Evolutionary conservation across 1,139 yeast species (phyloP), one percentile per base, ranked within the genome.

Genomic region (Pneumocystis murina): DNA sequence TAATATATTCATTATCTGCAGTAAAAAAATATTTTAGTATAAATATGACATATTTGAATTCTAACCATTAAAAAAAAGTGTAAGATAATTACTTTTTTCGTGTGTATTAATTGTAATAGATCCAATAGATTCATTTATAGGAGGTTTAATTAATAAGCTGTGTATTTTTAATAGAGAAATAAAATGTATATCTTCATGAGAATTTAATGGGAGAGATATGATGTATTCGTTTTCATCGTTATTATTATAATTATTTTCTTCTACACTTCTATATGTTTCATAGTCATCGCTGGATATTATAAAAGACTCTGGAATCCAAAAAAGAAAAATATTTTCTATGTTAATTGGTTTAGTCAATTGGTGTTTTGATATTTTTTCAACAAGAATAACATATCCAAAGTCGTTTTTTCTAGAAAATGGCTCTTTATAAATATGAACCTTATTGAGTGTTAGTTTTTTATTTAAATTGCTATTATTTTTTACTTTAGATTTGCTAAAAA

Each of bases 71-170:
- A 94, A 91, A 73, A 90, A 92, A 59, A 92, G 72, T 8, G 90
- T 85, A 0, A 97, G 97, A 66, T 83, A 82, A 57, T 87, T 86
- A 38, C 59, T 66, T 61, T 85, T 87, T 62, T 82, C 84, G n/a
- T 74, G 81, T 4, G 88, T 80, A 73, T 89, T 86, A 60, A 91
- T 75, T 1, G 89, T 78, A 24, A 91, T 76, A 0, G 95, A 87
- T 0, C 99, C 99, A 75, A 82, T 82, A 96, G 97, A 92, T 84
- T 88, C 86, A 0, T 96, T 94, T 30, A 80, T 76, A 1, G 97
- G 96, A 5, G 84, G 85, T 65, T 97, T 80, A 12, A 86, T 81
- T 72, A 91, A 96, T 60, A 92, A 78, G 36, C 95, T 86, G 72
- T 84, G 91, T 3, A 92, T 73, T 66, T 79, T 82, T 35, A 81